Percentiles rank a stretch among this genome's conserved stretches.
Conservation (phyloP, 306 rosid species). For the Rosa multiflora region DNA sequence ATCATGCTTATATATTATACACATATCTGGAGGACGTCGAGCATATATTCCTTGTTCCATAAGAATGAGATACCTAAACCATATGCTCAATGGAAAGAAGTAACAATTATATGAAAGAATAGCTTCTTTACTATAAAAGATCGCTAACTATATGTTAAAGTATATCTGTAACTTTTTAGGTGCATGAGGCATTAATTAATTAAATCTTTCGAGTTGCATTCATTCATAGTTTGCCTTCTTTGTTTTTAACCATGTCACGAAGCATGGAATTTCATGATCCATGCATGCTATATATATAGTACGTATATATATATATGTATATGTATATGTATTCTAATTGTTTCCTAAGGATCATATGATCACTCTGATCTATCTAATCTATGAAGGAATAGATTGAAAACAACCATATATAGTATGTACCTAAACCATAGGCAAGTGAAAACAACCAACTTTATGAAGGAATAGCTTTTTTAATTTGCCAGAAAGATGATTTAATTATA, state of each 20-base stretch:
- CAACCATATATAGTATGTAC: too few species aligned
- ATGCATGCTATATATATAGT: background rate
- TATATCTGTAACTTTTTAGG: background rate
- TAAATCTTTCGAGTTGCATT: background rate
- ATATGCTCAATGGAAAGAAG: background rate
- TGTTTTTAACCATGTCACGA: background rate
- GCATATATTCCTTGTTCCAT: background rate
- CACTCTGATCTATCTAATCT: background rate
- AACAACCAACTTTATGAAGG: background rate
- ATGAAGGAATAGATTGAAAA: too few species aligned
- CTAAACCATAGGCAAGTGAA: background rate
- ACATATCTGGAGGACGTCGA: background rate
- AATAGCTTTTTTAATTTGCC: background rate
- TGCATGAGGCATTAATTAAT: background rate
- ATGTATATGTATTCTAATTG: background rate
- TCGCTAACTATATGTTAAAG: background rate
- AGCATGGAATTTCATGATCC: background rate
- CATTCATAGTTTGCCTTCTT: background rate
- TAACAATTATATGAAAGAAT: background rate
- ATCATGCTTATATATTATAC: background rate
- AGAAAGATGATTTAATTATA: background rate
- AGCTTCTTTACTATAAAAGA: background rate
- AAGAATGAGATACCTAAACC: background rate
- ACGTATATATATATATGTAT: too few species aligned
- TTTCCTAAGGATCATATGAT: background rate